Conservation (phyloP, 1,139 yeast genomes). For the Nakaseomyces uthaithaninus region DNA sequence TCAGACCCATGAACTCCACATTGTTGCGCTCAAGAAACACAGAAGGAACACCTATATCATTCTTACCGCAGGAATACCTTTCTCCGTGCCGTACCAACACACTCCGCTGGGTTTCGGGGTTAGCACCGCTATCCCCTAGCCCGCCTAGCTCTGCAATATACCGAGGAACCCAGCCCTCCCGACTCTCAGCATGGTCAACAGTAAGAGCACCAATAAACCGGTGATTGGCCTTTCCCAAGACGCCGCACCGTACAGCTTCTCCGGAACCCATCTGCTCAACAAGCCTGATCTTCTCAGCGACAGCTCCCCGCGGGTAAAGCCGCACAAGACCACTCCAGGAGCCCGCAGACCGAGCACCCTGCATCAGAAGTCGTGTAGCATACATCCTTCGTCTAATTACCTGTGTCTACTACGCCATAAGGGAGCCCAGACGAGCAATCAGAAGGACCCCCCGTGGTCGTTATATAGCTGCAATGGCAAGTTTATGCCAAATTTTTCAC, state of each 20-base stretch:
- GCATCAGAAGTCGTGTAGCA: background rate
- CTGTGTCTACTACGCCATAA: too few relatives aligned
- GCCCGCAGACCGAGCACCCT: background rate
- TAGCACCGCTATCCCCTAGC: background rate
- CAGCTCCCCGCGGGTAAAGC: slow-evolving; percentile 1
- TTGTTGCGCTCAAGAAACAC: slow-evolving; percentile 16
- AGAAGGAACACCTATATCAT: slow-evolving; percentile 15
- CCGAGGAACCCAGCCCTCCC: background rate
- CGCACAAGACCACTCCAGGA: slow-evolving; percentile 2
- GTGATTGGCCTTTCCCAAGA: background rate
- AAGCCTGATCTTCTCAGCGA: background rate
- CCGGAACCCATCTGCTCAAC: background rate
- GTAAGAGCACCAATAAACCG: background rate
- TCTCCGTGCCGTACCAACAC: background rate
- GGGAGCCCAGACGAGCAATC: too few relatives aligned
- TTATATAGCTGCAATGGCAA: too few relatives aligned
- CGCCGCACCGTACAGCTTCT: background rate
- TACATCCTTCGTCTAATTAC: too few relatives aligned
- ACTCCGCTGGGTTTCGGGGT: background rate
- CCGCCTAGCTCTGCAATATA: too few relatives aligned
- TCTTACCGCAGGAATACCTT: background rate
- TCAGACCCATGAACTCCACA: slow-evolving; percentile 26
- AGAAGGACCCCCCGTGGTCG: too few relatives aligned
- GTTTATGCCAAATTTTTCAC: too few relatives aligned
- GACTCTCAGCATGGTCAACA: background rate